A percentile compares a stretch with the other conserved stretches of the same genome.
These are phyloP conservation scores for Arctium minus DNA, from an alignment of 129 eudicot genomes.

Conservation along the genomic window DNA sequence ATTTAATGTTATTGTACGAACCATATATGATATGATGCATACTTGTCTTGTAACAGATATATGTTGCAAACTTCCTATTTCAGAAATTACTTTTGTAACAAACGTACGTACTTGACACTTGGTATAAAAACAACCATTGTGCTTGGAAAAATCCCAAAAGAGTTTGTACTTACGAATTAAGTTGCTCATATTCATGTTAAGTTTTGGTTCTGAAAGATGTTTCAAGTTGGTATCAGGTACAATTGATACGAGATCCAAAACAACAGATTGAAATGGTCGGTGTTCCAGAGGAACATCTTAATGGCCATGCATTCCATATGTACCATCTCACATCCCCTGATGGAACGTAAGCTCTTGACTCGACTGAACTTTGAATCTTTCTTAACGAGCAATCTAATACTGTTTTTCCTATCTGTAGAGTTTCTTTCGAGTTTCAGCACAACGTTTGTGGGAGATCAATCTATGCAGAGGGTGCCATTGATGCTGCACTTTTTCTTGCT, in stretches of 20 bases:
- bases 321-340: constrained; percentile 89
- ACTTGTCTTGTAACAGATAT: background rate
- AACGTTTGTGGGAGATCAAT: constrained; percentile 98
- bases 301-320: constrained; percentile 94
- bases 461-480: constrained; percentile 96
- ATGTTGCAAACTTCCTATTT: no score
- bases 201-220: background rate
- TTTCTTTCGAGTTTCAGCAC: constrained; percentile 88
- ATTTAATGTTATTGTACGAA: background rate
- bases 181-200: background rate
- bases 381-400: background rate
- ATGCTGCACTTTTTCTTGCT: constrained; percentile 78
- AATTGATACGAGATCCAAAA: constrained; percentile 64
- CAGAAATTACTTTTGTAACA: background rate
- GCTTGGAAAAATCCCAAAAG: background rate
- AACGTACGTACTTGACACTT: background rate
- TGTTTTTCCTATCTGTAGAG: constrained; percentile 41
- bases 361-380: background rate
- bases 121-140: background rate
- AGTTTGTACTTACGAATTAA: background rate
- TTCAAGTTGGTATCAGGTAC: constrained; percentile 39
- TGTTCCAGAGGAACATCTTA: constrained; percentile 76
- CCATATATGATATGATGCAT: background rate
- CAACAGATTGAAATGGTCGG: constrained; percentile 78
- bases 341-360: constrained; percentile 52